Percentiles rank a stretch among this genome's conserved stretches.
These are phyloP conservation scores for Cucurbita moschata DNA, from an alignment of 306 rosid species.

Conservation along the genomic window DNA sequence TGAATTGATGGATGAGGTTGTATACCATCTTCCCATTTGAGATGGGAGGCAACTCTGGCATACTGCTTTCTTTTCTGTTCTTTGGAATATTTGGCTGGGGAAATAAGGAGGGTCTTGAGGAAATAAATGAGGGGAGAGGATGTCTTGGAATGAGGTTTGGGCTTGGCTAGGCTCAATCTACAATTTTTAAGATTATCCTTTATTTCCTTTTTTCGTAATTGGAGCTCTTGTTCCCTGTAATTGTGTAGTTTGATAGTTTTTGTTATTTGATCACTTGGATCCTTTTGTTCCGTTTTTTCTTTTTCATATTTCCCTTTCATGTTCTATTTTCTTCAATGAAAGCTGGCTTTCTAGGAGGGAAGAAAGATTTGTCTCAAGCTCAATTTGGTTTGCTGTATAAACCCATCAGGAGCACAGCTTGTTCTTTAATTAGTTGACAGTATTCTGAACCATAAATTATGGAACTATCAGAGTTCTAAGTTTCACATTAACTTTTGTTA, in stretches of 20 bases:
- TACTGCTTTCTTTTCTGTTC: neutral
- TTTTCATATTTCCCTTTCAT: neutral
- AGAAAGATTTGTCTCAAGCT: neutral
- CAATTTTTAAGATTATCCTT: neutral
- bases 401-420: neutral
- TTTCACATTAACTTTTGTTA: neutral
- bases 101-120: neutral
- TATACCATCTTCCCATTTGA: neutral
- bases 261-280: neutral
- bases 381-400: neutral
- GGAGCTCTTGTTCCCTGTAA: neutral
- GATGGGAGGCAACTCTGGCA: neutral
- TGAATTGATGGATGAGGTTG: neutral
- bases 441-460: neutral
- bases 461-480: neutral
- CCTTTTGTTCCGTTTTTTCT: neutral
- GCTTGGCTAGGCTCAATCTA: neutral
- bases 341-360: neutral
- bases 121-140: neutral
- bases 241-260: neutral
- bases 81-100: neutral
- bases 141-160: neutral
- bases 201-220: neutral
- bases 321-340: neutral
- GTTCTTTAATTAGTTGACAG: neutral